Evolutionary conservation across 306 rosid species (phyloP), one percentile per base, ranked within the genome.

Genomic region (Acacia confusa): DNA sequence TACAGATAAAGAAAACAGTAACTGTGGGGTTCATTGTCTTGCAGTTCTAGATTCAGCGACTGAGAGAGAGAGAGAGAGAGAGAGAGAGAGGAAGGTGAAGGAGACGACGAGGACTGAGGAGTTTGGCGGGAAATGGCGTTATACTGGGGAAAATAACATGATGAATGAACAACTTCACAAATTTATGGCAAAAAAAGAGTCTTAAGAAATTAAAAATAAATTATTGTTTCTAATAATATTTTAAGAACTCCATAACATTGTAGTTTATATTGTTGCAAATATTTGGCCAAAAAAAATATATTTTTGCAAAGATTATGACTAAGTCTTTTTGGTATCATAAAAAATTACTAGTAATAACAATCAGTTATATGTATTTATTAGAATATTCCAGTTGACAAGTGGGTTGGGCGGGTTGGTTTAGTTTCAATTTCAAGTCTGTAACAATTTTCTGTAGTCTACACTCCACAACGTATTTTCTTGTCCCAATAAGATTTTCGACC

Each of bases 101-200:
- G 41, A 71, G 64, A 11, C 12, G 45, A 45, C 6, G 22, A n/a
- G 27, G 5, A 55, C 63, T 11, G n/a, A 28, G 61, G 72, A 63
- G 20, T 82, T 90, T 90, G 87, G 93, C 88, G 93, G 91, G 47
- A 80, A 81, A n/a, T 32, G 41, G 19, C 28, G 7, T 53, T 53
- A 20, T 52, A 19, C 25, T 52, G 25, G 8, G 24, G 40, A 0
- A 25, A 9, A 22, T n/a, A 22, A 22, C 32, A 9, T 1, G 27
- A 9, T 11, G 14, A 58, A 22, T 4, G 15, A 58, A 24, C 15
- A 3, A 58, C 65, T 58, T 58, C 32, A 58, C 24, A 58, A 25
- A 22, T 58, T n/a, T 2, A 4, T 7, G 12, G 28, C 1, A 9
- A n/a, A 55, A 55, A 55, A 17, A 24, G 3, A 9, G 7, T 10